Conservation (phyloP, 2,329 filamentous ascomycete genomes). For the Cladosporium sp. region DNA sequence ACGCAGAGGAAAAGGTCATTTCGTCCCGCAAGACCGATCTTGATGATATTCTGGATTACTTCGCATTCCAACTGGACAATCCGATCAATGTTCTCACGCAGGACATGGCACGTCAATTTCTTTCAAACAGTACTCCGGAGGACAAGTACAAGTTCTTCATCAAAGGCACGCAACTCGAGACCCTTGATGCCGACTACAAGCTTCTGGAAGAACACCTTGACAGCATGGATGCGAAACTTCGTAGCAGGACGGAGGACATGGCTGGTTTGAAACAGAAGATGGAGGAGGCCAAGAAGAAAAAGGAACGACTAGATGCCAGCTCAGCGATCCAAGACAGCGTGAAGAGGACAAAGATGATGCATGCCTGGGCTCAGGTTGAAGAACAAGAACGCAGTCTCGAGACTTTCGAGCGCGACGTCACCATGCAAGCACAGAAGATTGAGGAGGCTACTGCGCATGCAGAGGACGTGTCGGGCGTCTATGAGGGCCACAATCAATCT, state of each 20-base stretch:
- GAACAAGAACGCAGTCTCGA: constrained; percentile 62
- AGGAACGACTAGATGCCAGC: constrained; percentile 67
- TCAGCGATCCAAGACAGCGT: constrained; percentile 64
- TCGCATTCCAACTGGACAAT: constrained; percentile 91
- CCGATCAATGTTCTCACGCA: constrained; percentile 95
- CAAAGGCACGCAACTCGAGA: constrained; percentile 89
- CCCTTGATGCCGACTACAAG: constrained; percentile 87
- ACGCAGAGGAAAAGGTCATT: constrained; percentile 66
- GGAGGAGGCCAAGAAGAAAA: constrained; percentile 65
- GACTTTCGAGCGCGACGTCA: constrained; percentile 35
- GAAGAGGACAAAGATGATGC: constrained; percentile 62
- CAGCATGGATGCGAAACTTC: constrained; percentile 66
- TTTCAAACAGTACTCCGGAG: constrained; percentile 77
- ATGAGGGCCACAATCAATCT: constrained; percentile 47
- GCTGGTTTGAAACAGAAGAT: constrained; percentile 58
- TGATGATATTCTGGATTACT: constrained; percentile 91
- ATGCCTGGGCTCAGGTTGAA: constrained; percentile 85
- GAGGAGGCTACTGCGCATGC: constrained; percentile 48
- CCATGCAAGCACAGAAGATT: constrained; percentile 50
- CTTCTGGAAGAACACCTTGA: constrained; percentile 79
- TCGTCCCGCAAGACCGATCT: constrained; percentile 84
- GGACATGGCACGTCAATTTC: constrained; percentile 89
- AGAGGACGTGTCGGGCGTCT: constrained; percentile 46
- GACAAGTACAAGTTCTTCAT: constrained; percentile 98
- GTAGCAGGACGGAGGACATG: constrained; percentile 65